Base-by-base conservation (phyloP, 345 rosid species). In the Brassica juncea region DNA sequence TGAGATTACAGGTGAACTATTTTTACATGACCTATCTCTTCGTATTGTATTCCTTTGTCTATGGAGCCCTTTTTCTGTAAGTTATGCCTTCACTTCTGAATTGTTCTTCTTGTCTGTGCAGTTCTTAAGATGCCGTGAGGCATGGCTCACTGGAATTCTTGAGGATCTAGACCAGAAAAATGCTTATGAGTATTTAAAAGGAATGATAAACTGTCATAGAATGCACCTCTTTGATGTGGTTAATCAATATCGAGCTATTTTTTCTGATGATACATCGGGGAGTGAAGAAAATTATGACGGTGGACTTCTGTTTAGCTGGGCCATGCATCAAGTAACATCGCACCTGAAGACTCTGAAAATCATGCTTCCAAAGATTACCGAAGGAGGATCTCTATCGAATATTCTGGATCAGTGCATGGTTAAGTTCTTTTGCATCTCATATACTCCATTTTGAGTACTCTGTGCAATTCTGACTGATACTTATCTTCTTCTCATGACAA, bases 211-310 rank as follows among this genome's bases (percentile, higher is more conserved):
- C 78, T 90, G 93, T 85, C 97, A 92, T 44, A 87, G 98, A 61
- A 90, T 83, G 87, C 91, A 93, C 87, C 91, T 93, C 66, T 91
- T 95, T 73, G 97, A 95, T 83, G 98, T 95, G 70, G 98, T 95
- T 77, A 95, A 91, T 72, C 99, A 95, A 80, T 91, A 95, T 78
- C 87, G 99, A 74, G 98, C 98, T 72, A 93, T 95, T 75, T 95
- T 95, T 72, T 89, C 99, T 65, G 98, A 95, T 79, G 98, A 95
- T 84, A 90, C 98, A 9, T 95, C 97, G n/a, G 99, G 97, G 58
- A 91, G 92, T 83, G 98, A 95, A 86, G 97, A 91, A 85, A 91
- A 90, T 82, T 90, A 88, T 61, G 98, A 93, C 71, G 93, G 99
- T 47, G 98, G 97, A 57, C 94, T 95, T 82, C 91, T 95, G 76